Conservation (phyloP, 2,329 filamentous ascomycete species). For the Colletotrichum cuscutae region DNA sequence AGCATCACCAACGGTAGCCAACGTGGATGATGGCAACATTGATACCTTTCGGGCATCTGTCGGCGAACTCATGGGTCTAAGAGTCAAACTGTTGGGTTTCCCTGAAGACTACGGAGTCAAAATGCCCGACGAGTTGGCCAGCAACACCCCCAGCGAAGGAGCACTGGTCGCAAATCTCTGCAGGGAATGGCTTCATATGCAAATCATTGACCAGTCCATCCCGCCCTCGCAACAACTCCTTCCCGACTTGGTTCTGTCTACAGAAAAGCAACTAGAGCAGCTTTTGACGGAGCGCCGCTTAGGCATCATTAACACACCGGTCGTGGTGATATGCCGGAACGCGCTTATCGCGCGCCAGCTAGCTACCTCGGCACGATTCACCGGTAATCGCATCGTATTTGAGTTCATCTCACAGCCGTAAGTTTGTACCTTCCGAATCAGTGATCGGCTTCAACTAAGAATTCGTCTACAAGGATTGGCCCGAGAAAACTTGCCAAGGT, state of each 20-base stretch:
- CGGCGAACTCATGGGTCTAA: constrained; percentile 43
- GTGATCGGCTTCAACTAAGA: neutral
- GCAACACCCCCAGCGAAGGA: constrained; percentile 31
- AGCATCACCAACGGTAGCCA: neutral
- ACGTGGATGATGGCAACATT: constrained; percentile 31
- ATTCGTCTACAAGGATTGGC: constrained; percentile 41
- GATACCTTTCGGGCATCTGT: constrained; percentile 43
- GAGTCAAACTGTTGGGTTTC: constrained; percentile 42
- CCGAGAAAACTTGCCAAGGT: constrained; percentile 50
- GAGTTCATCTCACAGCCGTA: constrained; percentile 52
- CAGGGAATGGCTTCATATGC: constrained; percentile 45
- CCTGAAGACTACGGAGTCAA: neutral
- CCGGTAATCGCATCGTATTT: constrained; percentile 40
- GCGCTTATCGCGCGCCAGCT: constrained; percentile 42
- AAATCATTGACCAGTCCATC: constrained; percentile 38
- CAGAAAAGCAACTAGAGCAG: constrained; percentile 23
- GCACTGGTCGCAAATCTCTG: constrained; percentile 41
- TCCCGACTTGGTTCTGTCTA: constrained; percentile 42
- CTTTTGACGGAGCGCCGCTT: constrained; percentile 2
- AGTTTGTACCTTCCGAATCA: constrained; percentile 24
- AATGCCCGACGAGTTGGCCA: neutral
- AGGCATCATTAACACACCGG: neutral
- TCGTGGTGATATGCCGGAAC: constrained; percentile 47
- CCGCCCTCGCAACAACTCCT: constrained; percentile 8
- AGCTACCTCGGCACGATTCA: constrained; percentile 35